Evolutionary conservation across 371 early-diverging fungal species (phyloP).

Genomic region (Rhizoclosmatium hyalinum): DNA sequence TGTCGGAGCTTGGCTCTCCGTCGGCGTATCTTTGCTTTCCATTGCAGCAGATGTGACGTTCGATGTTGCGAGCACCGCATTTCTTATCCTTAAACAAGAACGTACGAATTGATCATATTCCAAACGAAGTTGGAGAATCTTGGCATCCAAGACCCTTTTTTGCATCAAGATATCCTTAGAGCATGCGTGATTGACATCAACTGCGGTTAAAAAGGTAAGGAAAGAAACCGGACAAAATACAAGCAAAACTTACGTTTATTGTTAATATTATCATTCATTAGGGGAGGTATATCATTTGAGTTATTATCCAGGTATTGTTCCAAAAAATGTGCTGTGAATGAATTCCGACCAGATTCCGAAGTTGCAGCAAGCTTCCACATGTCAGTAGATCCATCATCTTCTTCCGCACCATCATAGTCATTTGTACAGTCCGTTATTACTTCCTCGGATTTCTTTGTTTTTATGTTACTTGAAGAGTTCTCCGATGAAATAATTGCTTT

Average conservation of each 20-base stretch:
- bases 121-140: not conserved
- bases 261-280: not conserved
- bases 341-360: not conserved
- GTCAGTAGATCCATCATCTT: constrained; percentile 6
- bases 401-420: not conserved
- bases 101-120: not conserved
- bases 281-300: no score
- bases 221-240: no score
- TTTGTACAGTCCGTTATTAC: not conserved
- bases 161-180: not conserved
- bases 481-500: not conserved
- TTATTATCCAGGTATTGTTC: no score
- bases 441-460: no score
- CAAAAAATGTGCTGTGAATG: no score
- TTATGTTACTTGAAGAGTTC: not conserved
- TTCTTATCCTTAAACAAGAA: no score
- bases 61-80: no score
- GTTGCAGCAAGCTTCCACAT: not conserved
- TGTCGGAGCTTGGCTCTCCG: no score
- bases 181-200: not conserved
- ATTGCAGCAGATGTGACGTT: no score
- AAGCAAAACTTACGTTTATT: constrained; percentile 3
- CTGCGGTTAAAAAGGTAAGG: no score
- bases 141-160: not conserved
- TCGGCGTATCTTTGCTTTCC: no score